Base-by-base conservation (phyloP, 768 basidiomycete genomes). In the Termitomyces eurrhizus region DNA sequence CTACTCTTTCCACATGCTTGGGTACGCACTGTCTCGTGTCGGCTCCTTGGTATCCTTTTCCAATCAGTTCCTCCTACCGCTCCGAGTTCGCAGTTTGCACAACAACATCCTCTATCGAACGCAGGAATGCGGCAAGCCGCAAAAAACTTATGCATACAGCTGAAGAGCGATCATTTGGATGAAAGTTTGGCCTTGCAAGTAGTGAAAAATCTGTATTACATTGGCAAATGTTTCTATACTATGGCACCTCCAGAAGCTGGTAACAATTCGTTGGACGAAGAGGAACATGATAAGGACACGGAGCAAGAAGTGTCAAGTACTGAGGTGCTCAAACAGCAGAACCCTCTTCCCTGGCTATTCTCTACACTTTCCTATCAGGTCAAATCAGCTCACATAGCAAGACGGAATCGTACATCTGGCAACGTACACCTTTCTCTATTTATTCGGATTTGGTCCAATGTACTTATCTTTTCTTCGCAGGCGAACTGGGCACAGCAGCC, bases 1-100 rank as follows among this genome's bases (percentile, higher is more conserved):
- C 82, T 98, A 3, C 78, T 90, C 2, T 98, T 89, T 75, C 95
- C 95, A 5, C 97, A 99, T 71, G 84, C 92, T 4, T 98, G 95
- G 96, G 94, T 97, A 0, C 88, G 95, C 45, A 86, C 84, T 6
- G 89, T 88, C 0, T 81, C 94, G 1, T 88, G 88, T 60, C 81
- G 92, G 58, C 78, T 94, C 13, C 70, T 97, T 3, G 93, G 93
- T 18, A 67, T 80, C 24, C 74, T 94, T 5, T 94, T 90, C 70
- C 72, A 81, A 6, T 78, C 82, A 3, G 69, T 81, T 13, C 82
- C 83, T 36, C 72, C 78, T 3, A 70, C 76, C 4, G 64, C 73
- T 4, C 80, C 83, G 0, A 63, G 65, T 4, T 50, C 64, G 12
- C 68, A 74, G 32, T 65, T 76, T 32, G 65, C 66, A 1, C 61